Conservation (phyloP, 1,284 basidiomycete species). For the Phellopilus nigrolimitatus region DNA sequence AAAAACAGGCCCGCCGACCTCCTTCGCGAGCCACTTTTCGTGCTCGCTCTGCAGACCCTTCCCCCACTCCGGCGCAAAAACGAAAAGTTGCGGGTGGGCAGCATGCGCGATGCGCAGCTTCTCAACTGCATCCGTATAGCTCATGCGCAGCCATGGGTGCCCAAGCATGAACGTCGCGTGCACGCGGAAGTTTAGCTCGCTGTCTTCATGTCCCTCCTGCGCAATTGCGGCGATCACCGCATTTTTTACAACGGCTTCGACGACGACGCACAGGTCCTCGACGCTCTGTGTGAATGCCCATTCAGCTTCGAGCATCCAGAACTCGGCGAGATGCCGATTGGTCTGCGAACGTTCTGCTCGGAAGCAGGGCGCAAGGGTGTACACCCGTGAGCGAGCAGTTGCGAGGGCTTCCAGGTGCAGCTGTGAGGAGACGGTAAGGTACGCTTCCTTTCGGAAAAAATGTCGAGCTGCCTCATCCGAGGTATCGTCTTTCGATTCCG, state of each 20-base stretch:
- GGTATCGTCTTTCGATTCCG: constrained; percentile 17
- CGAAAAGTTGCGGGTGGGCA: constrained; percentile 37
- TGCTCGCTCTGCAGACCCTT: constrained; percentile 80
- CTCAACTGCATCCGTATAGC: constrained; percentile 75
- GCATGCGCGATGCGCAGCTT: constrained; percentile 43
- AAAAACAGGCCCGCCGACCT: constrained; percentile 76
- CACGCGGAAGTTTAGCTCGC: constrained; percentile 25
- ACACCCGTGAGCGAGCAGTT: constrained; percentile 75
- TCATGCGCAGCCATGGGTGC: constrained; percentile 64
- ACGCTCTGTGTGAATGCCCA: constrained; percentile 58
- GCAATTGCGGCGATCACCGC: constrained; percentile 35
- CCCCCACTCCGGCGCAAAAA: constrained; percentile 66
- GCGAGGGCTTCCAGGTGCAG: constrained; percentile 91
- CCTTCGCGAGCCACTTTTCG: constrained; percentile 83
- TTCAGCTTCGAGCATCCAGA: constrained; percentile 99
- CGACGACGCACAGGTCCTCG: constrained; percentile 60
- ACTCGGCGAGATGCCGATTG: constrained; percentile 91
- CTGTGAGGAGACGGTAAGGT: constrained; percentile 92
- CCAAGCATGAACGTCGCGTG: constrained; percentile 32
- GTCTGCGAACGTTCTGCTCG: constrained; percentile 89
- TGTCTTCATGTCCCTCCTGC: constrained; percentile 33
- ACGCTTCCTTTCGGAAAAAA: constrained; percentile 73
- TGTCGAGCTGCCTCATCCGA: constrained; percentile 30
- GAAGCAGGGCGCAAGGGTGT: constrained; percentile 89
- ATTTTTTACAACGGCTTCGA: constrained; percentile 61